Conservation (phyloP, 2,329 filamentous ascomycete species). For the Alternaria sp. region DNA sequence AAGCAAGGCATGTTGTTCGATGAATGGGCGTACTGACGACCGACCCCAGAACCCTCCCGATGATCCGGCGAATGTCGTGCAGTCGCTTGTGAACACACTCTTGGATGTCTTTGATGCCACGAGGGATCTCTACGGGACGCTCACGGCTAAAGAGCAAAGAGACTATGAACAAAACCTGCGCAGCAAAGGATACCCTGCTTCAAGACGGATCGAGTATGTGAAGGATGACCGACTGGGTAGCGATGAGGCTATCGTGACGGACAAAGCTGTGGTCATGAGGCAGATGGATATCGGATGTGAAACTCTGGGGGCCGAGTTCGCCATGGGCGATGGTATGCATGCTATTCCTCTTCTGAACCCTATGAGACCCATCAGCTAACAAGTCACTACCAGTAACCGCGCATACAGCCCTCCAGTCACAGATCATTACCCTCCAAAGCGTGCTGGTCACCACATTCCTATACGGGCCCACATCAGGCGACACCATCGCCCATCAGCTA, state of each 20-base stretch:
- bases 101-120: conserved; percentile 46
- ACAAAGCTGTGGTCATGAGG: conserved; percentile 40
- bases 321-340: conserved; percentile 42
- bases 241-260: conserved; percentile 39
- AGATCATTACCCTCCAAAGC: conserved; percentile 45
- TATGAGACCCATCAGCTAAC: neutral
- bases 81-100: conserved; percentile 40
- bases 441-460: conserved; percentile 42
- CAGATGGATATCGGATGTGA: conserved; percentile 40
- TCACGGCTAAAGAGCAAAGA: conserved; percentile 41
- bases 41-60: conserved; percentile 26
- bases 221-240: conserved; percentile 32
- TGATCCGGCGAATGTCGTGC: conserved; percentile 39
- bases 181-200: conserved; percentile 37
- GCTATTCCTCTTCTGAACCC: neutral
- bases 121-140: conserved; percentile 39
- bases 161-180: conserved; percentile 38
- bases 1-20: neutral
- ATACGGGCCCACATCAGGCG: conserved; percentile 42
- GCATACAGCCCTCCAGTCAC: conserved; percentile 41
- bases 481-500: conserved; percentile 42
- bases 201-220: conserved; percentile 34
- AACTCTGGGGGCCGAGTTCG: conserved; percentile 37
- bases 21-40: conserved; percentile 14
- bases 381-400: conserved; percentile 30